Percentiles rank a stretch among this genome's conserved stretches.
phyloP scores from a whole-genome alignment of 352 stramenopile genomes.

The Pythium insidiosum region DNA sequence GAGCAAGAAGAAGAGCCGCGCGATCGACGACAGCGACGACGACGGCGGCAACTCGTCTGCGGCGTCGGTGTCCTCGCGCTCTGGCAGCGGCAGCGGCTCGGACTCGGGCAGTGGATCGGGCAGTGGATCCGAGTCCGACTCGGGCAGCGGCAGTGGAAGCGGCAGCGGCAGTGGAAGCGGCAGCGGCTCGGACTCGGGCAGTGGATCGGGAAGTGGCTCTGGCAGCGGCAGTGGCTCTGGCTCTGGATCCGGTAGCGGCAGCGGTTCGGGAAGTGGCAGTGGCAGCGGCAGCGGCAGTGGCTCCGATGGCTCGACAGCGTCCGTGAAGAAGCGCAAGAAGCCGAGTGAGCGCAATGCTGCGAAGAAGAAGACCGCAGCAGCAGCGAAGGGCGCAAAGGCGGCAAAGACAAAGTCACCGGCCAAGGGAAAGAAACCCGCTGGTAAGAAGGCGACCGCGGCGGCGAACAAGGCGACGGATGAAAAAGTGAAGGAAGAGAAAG shows the following conservation, averaged over 20 bases:
- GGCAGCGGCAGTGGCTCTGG: constrained; percentile 26
- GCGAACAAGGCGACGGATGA: constrained; percentile 25
- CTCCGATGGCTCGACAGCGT: constrained; percentile 23
- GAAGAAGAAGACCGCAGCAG: constrained; percentile 28
- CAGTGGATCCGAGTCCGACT: constrained; percentile 10
- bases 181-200: constrained; percentile 18
- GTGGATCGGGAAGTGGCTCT: constrained; percentile 10
- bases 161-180: no score
- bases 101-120: constrained; percentile 19
- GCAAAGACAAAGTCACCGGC: constrained; percentile 25
- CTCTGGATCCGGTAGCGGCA: constrained; percentile 6
- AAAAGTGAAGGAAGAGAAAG: constrained; percentile 36
- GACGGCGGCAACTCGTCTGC: constrained; percentile 6
- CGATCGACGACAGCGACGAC: constrained; percentile 64
- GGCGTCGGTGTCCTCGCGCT: background rate
- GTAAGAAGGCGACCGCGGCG: constrained; percentile 8
- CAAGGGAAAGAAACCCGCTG: constrained; percentile 16
- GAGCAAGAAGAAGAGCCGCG: constrained; percentile 44
- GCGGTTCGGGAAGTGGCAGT: constrained; percentile 2
- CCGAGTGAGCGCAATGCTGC: no score
- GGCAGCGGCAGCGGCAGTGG: constrained; percentile 10
- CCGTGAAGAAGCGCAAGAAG: constrained; percentile 16
- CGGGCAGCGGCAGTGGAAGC: constrained; percentile 12
- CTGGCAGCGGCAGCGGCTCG: constrained; percentile 27
- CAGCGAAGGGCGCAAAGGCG: constrained; percentile 27